Evolutionary conservation across 2,329 filamentous ascomycete species (phyloP).

Genomic region (Nigrospora sphaerica): DNA sequence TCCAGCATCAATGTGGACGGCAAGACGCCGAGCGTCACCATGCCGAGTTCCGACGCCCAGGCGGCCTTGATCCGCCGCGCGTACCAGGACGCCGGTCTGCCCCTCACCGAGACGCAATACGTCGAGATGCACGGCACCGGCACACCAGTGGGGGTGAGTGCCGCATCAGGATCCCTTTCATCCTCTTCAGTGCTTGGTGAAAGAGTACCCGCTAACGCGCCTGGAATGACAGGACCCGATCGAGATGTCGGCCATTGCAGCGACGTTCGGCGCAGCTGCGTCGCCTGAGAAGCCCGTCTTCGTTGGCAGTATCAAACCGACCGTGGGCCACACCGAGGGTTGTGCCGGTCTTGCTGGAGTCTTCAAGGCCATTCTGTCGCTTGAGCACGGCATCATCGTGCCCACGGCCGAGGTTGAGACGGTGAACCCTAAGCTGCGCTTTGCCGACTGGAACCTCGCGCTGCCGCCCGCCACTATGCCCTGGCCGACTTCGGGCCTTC

Average conservation of each 20-base stretch:
- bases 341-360: slow-evolving; percentile 10
- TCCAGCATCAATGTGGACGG: slow-evolving; percentile 20
- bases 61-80: slow-evolving; percentile 18
- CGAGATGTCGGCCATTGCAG: neutral
- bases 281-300: slow-evolving; percentile 8
- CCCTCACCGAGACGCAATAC: slow-evolving; percentile 14
- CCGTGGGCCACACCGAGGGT: slow-evolving; percentile 11
- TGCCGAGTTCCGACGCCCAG: slow-evolving; percentile 21
- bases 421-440: neutral
- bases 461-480: neutral
- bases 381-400: slow-evolving; percentile 8
- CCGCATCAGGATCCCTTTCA: too few species aligned
- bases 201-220: neutral
- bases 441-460: neutral
- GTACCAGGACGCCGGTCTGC: slow-evolving; percentile 15
- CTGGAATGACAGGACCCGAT: neutral
- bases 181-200: too few species aligned
- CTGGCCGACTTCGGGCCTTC: neutral
- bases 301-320: slow-evolving; percentile 9
- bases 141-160: slow-evolving; percentile 18
- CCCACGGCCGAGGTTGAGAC: neutral
- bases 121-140: slow-evolving; percentile 29
- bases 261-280: slow-evolving; percentile 3
- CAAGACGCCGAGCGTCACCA: slow-evolving; percentile 25
- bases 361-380: slow-evolving; percentile 10